Evolutionary conservation across 2,329 filamentous ascomycete species (phyloP), one percentile per base, ranked within the genome.

Genomic region (Immersiporthe knoxdaviesiana): DNA sequence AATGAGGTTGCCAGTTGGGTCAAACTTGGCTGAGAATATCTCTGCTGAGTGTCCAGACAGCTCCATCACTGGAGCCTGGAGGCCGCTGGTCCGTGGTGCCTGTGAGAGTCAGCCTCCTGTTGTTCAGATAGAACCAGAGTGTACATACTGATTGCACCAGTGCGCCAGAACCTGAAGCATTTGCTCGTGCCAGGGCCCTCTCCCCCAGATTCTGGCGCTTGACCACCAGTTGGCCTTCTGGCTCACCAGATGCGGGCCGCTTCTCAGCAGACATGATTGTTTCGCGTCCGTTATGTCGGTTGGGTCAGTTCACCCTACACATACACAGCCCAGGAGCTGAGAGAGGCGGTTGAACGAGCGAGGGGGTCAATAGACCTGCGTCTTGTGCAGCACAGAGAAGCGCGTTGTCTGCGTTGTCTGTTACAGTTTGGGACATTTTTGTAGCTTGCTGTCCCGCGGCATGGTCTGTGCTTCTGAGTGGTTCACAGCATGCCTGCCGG

Each of bases 61-160:
- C 81, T 98, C 93, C 94, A 98, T 97, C 59, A 97, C 91, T 1
- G 95, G 94, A 69, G 95, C 92, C 78, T 97, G 90, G 39, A 99
- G 86, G 65, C 88, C 89, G 78, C 93, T 97, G 61, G 93, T 94
- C 74, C 93, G 88, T 66, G 91, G 88, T 72, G 88, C 87, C 94
- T 97, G 39, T 7, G 14, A 37, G 16, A 5, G n/a, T 72, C 6
- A 72, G 80, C 62, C 71, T 60, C 59, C 71, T 75, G 75, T 67
- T 62, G 41, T 16, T 37, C 21, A 59, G 39, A 21, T 52, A 61
- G 7, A 35, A 27, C 44, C n/a, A 58, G 2, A 47, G 41, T 16
- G 8, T 37, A 77, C 85, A 68, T 80, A 88, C 86, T 32, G 82
- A 80, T 73, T 87, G 85, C 0, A 87, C 78, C 59, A 89, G 74